These are phyloP conservation scores for Zostera marina DNA, from an alignment of 116 monocot species.

Conservation along the genomic window DNA sequence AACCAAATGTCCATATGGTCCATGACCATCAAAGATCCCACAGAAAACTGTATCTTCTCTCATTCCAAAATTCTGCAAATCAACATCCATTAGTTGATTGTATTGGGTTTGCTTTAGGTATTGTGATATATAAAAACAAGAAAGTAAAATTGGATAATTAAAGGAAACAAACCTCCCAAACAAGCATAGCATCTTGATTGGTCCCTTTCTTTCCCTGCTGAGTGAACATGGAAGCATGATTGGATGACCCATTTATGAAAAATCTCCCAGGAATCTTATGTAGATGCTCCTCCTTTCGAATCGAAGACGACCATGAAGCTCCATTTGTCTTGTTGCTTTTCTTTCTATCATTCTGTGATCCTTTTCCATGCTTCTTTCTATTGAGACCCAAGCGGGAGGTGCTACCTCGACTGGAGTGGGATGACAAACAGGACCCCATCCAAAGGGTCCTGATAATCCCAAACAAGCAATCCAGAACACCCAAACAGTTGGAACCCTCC, in stretches of 20 bases:
- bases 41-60: conserved; percentile 45
- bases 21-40: conserved; percentile 94
- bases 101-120: no score
- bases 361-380: background rate
- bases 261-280: conserved; percentile 28
- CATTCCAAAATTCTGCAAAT: conserved; percentile 35
- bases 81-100: background rate
- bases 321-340: conserved; percentile 3
- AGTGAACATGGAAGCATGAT: conserved; percentile 35
- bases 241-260: conserved; percentile 27
- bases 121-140: no score
- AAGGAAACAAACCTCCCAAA: conserved; percentile 44
- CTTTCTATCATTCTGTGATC: background rate
- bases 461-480: conserved; percentile 56
- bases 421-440: conserved; percentile 68
- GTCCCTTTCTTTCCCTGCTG: conserved; percentile 63
- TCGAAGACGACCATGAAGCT: background rate
- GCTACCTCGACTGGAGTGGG: conserved; percentile 7
- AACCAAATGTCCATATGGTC: conserved; percentile 52
- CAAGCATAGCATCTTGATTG: conserved; percentile 67
- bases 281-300: conserved; percentile 11
- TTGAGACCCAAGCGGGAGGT: background rate
- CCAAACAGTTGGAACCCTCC: background rate
- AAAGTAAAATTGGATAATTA: background rate
- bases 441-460: conserved; percentile 52